These are phyloP conservation scores for Albugo laibachii DNA, from an alignment of 352 stramenopile genomes.

Conservation along the genomic window DNA sequence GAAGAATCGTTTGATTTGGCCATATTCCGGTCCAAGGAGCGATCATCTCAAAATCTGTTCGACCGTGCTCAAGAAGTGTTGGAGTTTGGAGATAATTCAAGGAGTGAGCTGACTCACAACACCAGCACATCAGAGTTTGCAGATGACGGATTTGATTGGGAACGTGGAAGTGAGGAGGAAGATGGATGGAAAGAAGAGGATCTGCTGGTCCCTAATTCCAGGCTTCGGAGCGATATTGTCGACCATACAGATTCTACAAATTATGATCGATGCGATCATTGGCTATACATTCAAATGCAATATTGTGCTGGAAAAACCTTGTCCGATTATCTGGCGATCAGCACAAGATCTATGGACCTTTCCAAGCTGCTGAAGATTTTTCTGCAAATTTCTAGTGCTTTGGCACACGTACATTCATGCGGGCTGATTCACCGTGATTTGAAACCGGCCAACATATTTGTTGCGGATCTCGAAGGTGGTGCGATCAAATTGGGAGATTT, in stretches of 20 bases:
- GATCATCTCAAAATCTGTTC: slow-evolving; percentile 13
- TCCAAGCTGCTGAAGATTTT: slow-evolving; percentile 72
- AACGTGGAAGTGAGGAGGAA: slow-evolving; percentile 24
- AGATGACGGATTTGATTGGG: slow-evolving; percentile 58
- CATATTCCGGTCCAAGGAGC: background rate
- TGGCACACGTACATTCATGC: slow-evolving; percentile 80
- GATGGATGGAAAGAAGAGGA: slow-evolving; percentile 46
- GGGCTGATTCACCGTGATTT: slow-evolving; percentile 83
- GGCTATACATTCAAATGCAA: slow-evolving; percentile 87
- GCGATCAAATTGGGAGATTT: slow-evolving; percentile 84
- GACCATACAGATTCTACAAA: background rate
- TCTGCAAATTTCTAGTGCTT: slow-evolving; percentile 73
- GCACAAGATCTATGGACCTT: slow-evolving; percentile 47
- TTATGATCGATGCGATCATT: slow-evolving; percentile 53
- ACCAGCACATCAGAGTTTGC: slow-evolving; percentile 17
- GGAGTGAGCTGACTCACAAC: background rate
- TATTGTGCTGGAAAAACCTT: slow-evolving; percentile 77
- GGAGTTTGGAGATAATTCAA: slow-evolving; percentile 1
- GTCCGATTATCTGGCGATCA: slow-evolving; percentile 59
- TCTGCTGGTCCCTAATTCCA: slow-evolving; percentile 4
- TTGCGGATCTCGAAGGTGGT: slow-evolving; percentile 61
- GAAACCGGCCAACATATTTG: slow-evolving; percentile 85
- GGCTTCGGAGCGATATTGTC: slow-evolving; percentile 3
- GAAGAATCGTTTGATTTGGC: background rate
- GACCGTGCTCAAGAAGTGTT: too few relatives aligned